Evolutionary conservation across 768 basidiomycete genomes (phyloP).

Genomic region (Artomyces pyxidatus): DNA sequence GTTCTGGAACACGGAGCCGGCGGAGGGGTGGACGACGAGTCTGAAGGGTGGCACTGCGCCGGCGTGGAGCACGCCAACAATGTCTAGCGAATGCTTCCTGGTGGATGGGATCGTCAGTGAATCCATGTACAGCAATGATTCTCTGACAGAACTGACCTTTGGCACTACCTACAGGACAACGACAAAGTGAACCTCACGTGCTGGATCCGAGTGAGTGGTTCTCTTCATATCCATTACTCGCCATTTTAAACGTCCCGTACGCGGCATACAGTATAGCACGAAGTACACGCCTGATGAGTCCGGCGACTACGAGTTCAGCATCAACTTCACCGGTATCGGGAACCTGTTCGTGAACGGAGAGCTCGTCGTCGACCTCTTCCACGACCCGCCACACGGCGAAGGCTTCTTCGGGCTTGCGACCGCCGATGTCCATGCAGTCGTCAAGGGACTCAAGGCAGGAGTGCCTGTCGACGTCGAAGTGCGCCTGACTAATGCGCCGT

Average conservation of each 20-base stretch:
- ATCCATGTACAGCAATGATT: too few species aligned
- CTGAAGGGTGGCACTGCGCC: constrained; percentile 17
- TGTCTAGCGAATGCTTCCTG: constrained; percentile 28
- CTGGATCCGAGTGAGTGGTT: constrained; percentile 31
- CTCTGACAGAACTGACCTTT: neutral
- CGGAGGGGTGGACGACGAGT: constrained; percentile 26
- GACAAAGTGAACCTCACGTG: constrained; percentile 34
- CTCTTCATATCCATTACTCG: neutral
- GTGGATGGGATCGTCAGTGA: constrained; percentile 34
- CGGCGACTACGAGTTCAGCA: constrained; percentile 43
- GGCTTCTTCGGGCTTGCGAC: constrained; percentile 39
- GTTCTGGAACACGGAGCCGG: constrained; percentile 41
- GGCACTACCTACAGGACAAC: constrained; percentile 24
- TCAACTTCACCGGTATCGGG: constrained; percentile 35
- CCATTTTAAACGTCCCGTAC: constrained; percentile 18
- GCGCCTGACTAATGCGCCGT: constrained; percentile 19
- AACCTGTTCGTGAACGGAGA: constrained; percentile 49
- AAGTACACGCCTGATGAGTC: constrained; percentile 43
- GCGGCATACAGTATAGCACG: constrained; percentile 27
- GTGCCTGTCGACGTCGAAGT: constrained; percentile 30
- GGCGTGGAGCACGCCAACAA: constrained; percentile 33
- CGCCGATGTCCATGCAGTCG: constrained; percentile 27
- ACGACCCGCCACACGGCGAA: constrained; percentile 27
- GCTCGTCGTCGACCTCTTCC: constrained; percentile 38
- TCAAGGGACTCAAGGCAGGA: constrained; percentile 34